A percentile compares a stretch with the other conserved stretches of the same genome.
Evolutionary conservation across 2,329 filamentous ascomycete genomes (phyloP).

Genomic region (Penicillium sp.): DNA sequence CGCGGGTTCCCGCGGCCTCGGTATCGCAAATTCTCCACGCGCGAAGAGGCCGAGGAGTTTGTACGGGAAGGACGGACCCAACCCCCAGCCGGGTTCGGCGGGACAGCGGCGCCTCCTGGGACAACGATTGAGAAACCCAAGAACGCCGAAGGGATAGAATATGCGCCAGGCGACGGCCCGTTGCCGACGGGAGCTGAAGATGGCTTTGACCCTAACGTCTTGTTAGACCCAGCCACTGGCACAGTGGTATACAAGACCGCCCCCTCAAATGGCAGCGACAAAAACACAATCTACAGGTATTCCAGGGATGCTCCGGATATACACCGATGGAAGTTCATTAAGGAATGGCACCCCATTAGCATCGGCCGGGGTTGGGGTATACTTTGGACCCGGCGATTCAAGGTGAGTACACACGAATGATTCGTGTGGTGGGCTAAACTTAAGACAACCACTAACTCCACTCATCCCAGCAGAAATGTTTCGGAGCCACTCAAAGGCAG

Average conservation of each 20-base stretch:
- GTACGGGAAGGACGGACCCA: slow-evolving; percentile 50
- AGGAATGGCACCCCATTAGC: slow-evolving; percentile 58
- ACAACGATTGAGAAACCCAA: slow-evolving; percentile 44
- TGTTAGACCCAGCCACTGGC: slow-evolving; percentile 55
- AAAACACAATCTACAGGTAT: slow-evolving; percentile 46
- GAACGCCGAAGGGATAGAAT: slow-evolving; percentile 45
- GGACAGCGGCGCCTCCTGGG: slow-evolving; percentile 36
- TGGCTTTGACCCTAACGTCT: slow-evolving; percentile 60
- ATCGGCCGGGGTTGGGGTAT: slow-evolving; percentile 62
- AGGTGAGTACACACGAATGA: slow-evolving; percentile 44
- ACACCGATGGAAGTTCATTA: slow-evolving; percentile 63
- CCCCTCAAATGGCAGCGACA: slow-evolving; percentile 48
- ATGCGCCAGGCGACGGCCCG: slow-evolving; percentile 56
- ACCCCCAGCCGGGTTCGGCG: slow-evolving; percentile 30
- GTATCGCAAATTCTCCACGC: slow-evolving; percentile 67
- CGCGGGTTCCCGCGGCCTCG: slow-evolving; percentile 67
- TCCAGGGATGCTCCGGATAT: slow-evolving; percentile 57
- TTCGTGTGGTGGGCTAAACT: not conserved
- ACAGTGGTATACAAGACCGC: slow-evolving; percentile 56
- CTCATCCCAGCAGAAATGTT: slow-evolving; percentile 57
- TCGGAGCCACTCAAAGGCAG: slow-evolving; percentile 73
- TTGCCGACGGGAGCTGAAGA: slow-evolving; percentile 58
- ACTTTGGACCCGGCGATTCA: slow-evolving; percentile 59
- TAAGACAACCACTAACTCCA: too few species aligned
- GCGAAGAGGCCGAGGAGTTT: slow-evolving; percentile 74